Evolutionary conservation across 768 basidiomycete genomes (phyloP).

Genomic region (Tulasnella sp.): DNA sequence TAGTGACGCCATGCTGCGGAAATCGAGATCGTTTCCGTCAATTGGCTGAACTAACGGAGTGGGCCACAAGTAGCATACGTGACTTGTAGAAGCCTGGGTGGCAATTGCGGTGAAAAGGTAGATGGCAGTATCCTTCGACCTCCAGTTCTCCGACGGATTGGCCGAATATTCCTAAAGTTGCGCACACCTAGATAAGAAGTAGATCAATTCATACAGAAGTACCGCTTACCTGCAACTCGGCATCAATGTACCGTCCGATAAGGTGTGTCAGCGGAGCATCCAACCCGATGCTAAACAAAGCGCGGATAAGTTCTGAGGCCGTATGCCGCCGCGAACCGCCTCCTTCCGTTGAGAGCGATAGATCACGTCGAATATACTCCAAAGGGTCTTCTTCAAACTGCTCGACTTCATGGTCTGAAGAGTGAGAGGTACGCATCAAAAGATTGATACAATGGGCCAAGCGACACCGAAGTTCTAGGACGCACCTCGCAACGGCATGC

Average conservation of each 20-base stretch:
- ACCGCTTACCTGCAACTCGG: constrained; percentile 50
- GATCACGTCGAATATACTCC: constrained; percentile 86
- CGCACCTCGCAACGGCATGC: constrained; percentile 69
- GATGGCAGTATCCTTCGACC: constrained; percentile 88
- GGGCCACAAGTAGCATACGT: constrained; percentile 46
- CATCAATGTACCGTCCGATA: constrained; percentile 76
- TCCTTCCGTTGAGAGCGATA: constrained; percentile 58
- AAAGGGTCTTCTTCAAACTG: constrained; percentile 97
- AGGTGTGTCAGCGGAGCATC: constrained; percentile 85
- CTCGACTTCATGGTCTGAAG: constrained; percentile 76
- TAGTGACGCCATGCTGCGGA: constrained; percentile 81
- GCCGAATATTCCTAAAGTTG: constrained; percentile 49
- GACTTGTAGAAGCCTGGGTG: constrained; percentile 77
- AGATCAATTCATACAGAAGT: not conserved
- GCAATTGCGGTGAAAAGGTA: constrained; percentile 93
- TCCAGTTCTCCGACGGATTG: constrained; percentile 63
- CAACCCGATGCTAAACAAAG: constrained; percentile 70
- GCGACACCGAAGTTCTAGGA: constrained; percentile 15
- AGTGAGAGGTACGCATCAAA: not conserved
- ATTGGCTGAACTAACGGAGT: not conserved
- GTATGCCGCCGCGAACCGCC: constrained; percentile 84
- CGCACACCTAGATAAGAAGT: not conserved
- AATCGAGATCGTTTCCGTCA: not conserved
- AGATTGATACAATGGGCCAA: not conserved
- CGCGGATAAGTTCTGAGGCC: constrained; percentile 92